Conservation (phyloP, 495 filamentous ascomycete genomes). For the Delitschia confertaspora region DNA sequence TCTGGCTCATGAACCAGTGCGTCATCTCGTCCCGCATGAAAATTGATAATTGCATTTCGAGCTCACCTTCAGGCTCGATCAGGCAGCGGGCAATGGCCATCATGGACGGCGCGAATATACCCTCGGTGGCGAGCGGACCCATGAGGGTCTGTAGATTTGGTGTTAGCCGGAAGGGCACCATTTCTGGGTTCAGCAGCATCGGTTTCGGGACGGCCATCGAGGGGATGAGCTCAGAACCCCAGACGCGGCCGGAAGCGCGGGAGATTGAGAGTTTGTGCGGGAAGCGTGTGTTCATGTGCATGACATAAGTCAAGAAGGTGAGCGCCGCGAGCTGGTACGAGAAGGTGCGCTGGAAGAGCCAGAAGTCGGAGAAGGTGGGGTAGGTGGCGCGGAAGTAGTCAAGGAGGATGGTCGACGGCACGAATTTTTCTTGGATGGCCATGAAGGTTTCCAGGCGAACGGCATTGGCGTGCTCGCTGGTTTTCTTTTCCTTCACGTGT, state of each 20-base stretch:
- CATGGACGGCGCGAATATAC: slow-evolving; percentile 81
- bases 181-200: slow-evolving; percentile 87
- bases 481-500: slow-evolving; percentile 36
- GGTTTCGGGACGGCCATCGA: slow-evolving; percentile 70
- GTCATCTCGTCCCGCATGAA: slow-evolving; percentile 98
- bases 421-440: slow-evolving; percentile 85
- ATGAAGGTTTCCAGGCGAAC: slow-evolving; percentile 74
- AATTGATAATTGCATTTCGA: slow-evolving; percentile 84
- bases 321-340: slow-evolving; percentile 92
- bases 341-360: slow-evolving; percentile 94
- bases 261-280: slow-evolving; percentile 92
- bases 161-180: slow-evolving; percentile 92
- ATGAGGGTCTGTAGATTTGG: slow-evolving; percentile 92
- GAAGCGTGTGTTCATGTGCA: slow-evolving; percentile 89
- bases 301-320: slow-evolving; percentile 97
- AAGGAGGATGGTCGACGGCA: slow-evolving; percentile 67
- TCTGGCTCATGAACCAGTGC: slow-evolving; percentile 84
- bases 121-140: slow-evolving; percentile 91
- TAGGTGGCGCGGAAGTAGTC: slow-evolving; percentile 87
- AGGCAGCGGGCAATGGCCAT: slow-evolving; percentile 95
- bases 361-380: slow-evolving; percentile 87
- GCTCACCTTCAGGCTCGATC: slow-evolving; percentile 77
- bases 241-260: slow-evolving; percentile 81
- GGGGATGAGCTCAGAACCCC: slow-evolving; percentile 89
- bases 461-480: slow-evolving; percentile 53